Conservation (phyloP, 129 eudicot species). For the Saussurea involucrata region DNA sequence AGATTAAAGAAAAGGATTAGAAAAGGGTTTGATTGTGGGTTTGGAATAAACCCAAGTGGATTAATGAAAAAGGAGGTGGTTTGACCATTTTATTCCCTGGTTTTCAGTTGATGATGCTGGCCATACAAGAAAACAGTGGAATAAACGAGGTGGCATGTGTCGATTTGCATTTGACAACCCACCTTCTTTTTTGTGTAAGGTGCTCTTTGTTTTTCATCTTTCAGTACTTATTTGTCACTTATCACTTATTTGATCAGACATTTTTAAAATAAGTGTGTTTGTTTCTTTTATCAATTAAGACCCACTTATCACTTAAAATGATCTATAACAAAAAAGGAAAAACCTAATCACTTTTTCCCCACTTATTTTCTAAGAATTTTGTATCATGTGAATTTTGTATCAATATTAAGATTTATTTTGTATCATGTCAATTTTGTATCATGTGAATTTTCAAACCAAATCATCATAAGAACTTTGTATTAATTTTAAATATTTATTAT, state of each 20-base stretch:
- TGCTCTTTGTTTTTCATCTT: too few species aligned
- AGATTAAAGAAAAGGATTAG: constrained; percentile 8
- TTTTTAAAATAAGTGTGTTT: too few species aligned
- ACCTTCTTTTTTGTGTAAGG: constrained; percentile 27
- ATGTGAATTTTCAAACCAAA: constrained; percentile 22
- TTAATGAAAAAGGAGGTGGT: constrained; percentile 7
- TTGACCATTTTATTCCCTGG: constrained; percentile 26
- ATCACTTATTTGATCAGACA: too few species aligned
- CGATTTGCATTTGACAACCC: constrained; percentile 52
- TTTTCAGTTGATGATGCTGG: constrained; percentile 33
- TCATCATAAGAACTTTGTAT: background rate
- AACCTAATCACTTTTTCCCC: too few species aligned
- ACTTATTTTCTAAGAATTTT: too few species aligned
- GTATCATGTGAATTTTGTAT: too few species aligned
- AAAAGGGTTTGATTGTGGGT: constrained; percentile 9
- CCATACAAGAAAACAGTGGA: constrained; percentile 2
- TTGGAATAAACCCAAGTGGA: constrained; percentile 1
- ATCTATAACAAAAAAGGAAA: too few species aligned
- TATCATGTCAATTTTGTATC: too few species aligned
- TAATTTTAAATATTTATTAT: background rate
- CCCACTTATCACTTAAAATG: too few species aligned
- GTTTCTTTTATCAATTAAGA: too few species aligned
- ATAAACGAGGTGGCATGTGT: constrained; percentile 31
- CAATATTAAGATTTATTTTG: too few species aligned
- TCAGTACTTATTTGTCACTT: too few species aligned